phyloP scores from a whole-genome alignment of 768 basidiomycete genomes.

The Lactarius vividus region DNA sequence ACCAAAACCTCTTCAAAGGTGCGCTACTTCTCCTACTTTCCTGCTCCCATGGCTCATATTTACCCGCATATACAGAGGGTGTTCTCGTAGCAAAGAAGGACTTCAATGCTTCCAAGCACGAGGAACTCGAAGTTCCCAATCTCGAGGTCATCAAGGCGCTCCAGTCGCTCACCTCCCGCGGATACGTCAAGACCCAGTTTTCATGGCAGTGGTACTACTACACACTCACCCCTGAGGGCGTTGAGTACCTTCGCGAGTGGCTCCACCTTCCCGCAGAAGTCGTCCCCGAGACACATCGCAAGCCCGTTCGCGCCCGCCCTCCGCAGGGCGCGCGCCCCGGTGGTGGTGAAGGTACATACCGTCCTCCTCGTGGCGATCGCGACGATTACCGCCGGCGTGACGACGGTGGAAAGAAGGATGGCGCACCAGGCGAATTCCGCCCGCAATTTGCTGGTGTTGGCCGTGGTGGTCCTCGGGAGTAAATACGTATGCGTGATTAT shows the following conservation, averaged over 20 bases:
- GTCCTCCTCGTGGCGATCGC: slow-evolving; percentile 82
- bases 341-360: slow-evolving; percentile 79
- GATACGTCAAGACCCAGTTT: slow-evolving; percentile 98
- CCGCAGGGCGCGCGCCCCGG: slow-evolving; percentile 62
- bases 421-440: slow-evolving; percentile 84
- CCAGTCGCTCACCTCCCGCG: slow-evolving; percentile 65
- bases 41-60: not conserved
- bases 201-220: slow-evolving; percentile 99
- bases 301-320: slow-evolving; percentile 85
- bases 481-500: not conserved
- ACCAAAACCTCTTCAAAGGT: slow-evolving; percentile 99
- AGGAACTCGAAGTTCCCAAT: slow-evolving; percentile 72
- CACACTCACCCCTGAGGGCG: slow-evolving; percentile 92
- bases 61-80: slow-evolving; percentile 62
- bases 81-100: slow-evolving; percentile 99
- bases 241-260: slow-evolving; percentile 96
- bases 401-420: slow-evolving; percentile 76
- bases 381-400: slow-evolving; percentile 64
- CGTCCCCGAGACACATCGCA: slow-evolving; percentile 97
- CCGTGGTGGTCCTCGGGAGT: slow-evolving; percentile 79
- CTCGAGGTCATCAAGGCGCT: slow-evolving; percentile 71
- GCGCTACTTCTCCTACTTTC: slow-evolving; percentile 32
- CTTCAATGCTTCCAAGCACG: slow-evolving; percentile 95
- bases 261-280: slow-evolving; percentile 94
- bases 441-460: slow-evolving; percentile 89